A percentile compares a stretch with the other conserved stretches of the same genome.
Conservation (phyloP, 2,329 filamentous ascomycete genomes). For the Aspergillus texensis region DNA sequence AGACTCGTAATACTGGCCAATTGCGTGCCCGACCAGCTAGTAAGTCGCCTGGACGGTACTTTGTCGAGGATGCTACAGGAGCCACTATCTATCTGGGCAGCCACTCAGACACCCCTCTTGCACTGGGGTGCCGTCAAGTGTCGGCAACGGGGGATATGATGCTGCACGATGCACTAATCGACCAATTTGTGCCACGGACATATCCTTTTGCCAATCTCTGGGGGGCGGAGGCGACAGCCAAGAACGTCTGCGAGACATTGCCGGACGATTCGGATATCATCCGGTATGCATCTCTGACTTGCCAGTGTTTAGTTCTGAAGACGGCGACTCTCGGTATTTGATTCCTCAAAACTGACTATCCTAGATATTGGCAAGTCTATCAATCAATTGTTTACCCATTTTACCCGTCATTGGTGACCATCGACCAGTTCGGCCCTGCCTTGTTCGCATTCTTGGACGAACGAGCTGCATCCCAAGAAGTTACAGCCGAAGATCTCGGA, state of each 20-base stretch:
- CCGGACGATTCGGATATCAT: constrained; percentile 28
- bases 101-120: constrained; percentile 23
- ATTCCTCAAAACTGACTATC: background rate
- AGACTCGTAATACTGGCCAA: background rate
- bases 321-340: background rate
- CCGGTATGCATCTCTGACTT: constrained; percentile 13
- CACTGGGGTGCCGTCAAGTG: constrained; percentile 19
- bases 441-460: constrained; percentile 22
- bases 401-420: constrained; percentile 21
- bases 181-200: constrained; percentile 24
- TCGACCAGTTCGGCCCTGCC: constrained; percentile 18
- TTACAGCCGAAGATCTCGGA: background rate
- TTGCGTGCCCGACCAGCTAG: background rate
- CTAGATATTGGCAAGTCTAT: constrained; percentile 26
- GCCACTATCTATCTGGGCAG: constrained; percentile 26
- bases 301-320: background rate
- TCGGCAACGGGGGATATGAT: constrained; percentile 10
- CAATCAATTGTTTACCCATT: constrained; percentile 23
- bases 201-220: constrained; percentile 30
- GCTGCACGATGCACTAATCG: constrained; percentile 15
- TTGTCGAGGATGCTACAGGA: constrained; percentile 26
- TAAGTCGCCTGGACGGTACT: constrained; percentile 22
- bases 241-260: constrained; percentile 25
- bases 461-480: constrained; percentile 6
- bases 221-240: constrained; percentile 18